Percentiles rank a stretch among this genome's conserved stretches.
Evolutionary conservation across 2,329 filamentous ascomycete species (phyloP).

Genomic region (Claviceps citrina): DNA sequence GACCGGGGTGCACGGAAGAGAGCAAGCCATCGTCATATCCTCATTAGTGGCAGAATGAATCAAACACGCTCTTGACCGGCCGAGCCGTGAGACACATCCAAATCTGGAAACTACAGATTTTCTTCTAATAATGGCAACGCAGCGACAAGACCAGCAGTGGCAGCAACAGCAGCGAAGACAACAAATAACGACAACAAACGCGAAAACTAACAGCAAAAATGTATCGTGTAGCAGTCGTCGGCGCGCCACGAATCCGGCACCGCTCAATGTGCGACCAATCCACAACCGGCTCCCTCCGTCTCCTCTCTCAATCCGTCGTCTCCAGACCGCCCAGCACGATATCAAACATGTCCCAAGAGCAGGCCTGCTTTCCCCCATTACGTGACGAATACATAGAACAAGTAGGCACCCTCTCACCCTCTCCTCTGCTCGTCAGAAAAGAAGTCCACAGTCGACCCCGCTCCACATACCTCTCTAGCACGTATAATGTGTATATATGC

Average conservation of each 20-base stretch:
- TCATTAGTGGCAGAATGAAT: background rate
- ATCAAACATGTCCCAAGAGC: conserved; percentile 16
- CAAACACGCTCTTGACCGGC: background rate
- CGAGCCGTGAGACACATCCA: background rate
- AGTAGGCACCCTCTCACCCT: conserved; percentile 2
- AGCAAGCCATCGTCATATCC: too few relatives aligned
- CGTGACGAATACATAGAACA: conserved; percentile 22
- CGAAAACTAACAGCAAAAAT: conserved; percentile 29
- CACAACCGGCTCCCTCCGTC: conserved; percentile 8
- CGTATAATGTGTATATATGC: background rate
- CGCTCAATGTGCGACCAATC: conserved; percentile 9
- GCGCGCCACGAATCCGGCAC: conserved; percentile 21
- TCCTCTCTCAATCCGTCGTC: conserved; percentile 10
- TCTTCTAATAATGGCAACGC: conserved; percentile 3
- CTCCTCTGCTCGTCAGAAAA: conserved; percentile 4
- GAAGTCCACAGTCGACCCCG: background rate
- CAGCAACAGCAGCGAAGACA: conserved; percentile 25
- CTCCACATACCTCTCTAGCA: conserved; percentile 1
- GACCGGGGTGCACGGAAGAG: too few relatives aligned
- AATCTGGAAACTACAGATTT: conserved; percentile 3
- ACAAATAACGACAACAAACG: background rate
- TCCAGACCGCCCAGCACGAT: conserved; percentile 13
- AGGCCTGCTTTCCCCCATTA: conserved; percentile 16
- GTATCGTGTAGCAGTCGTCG: conserved; percentile 31
- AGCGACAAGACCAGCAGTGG: conserved; percentile 20